A percentile compares a stretch with the other conserved stretches of the same genome.
phyloP scores from a whole-genome alignment of 257 asterid species.

The Solanum bukasovii region DNA sequence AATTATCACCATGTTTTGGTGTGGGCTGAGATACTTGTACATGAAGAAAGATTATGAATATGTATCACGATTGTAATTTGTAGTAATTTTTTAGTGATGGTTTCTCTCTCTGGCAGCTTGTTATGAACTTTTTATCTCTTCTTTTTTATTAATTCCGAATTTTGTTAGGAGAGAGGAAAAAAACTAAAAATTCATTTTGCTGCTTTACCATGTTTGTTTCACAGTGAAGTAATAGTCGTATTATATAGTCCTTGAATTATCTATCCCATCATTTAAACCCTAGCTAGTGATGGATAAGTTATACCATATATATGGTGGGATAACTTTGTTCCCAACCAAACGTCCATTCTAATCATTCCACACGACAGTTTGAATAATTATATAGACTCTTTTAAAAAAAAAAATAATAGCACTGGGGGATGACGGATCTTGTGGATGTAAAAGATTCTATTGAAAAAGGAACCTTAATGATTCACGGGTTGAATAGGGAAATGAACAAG shows the following conservation, averaged over 20 bases:
- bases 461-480: no score
- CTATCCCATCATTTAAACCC: no score
- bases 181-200: not conserved
- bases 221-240: no score
- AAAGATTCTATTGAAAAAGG: no score
- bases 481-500: no score
- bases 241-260: no score
- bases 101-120: not conserved
- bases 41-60: not conserved
- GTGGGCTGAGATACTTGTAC: not conserved
- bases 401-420: not conserved
- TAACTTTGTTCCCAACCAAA: not conserved
- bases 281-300: no score
- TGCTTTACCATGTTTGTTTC: not conserved
- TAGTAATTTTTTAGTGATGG: not conserved
- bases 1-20: not conserved
- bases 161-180: not conserved
- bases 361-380: not conserved
- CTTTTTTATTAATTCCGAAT: not conserved
- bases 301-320: no score
- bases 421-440: not conserved
- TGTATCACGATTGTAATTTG: not conserved
- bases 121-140: not conserved
- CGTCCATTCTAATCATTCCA: not conserved
- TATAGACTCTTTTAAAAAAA: not conserved